Evolutionary conservation across 106 monocot species (phyloP).

Genomic region (Dactylorhiza incarnata): DNA sequence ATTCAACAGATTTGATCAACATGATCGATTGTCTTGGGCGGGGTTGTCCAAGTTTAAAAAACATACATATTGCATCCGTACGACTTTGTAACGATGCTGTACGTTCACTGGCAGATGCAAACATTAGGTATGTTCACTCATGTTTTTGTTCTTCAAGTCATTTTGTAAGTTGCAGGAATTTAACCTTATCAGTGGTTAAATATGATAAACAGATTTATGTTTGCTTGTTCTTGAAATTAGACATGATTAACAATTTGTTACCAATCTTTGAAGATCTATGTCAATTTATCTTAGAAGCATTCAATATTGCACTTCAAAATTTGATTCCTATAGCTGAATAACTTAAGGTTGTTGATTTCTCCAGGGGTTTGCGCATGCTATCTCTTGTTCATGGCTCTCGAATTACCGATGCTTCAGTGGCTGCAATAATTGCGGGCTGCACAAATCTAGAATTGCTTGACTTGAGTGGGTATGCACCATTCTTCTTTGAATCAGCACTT

Average conservation of each 20-base stretch:
- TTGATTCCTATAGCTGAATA: neutral
- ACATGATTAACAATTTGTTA: neutral
- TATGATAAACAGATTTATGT: neutral
- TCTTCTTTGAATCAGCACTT: neutral
- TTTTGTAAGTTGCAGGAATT: neutral
- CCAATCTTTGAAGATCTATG: neutral
- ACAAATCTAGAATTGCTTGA: conserved; percentile 74
- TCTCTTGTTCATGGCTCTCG: conserved; percentile 74
- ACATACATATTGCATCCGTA: conserved; percentile 66
- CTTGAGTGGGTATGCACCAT: conserved; percentile 77
- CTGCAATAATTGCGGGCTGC: conserved; percentile 64
- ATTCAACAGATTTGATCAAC: conserved; percentile 71
- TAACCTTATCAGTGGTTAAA: neutral
- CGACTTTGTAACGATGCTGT: conserved; percentile 76
- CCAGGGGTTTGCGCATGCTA: conserved; percentile 72
- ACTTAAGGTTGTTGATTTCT: conserved; percentile 5
- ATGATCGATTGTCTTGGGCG: conserved; percentile 68
- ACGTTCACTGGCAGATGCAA: conserved; percentile 66
- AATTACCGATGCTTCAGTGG: conserved; percentile 92
- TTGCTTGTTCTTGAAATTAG: neutral
- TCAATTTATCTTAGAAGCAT: neutral
- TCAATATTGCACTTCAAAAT: neutral
- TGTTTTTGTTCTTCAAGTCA: neutral
- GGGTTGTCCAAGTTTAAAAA: conserved; percentile 60
- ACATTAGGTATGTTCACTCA: conserved; percentile 57